These are phyloP conservation scores for Xylariaceae sp. DNA, from an alignment of 2,329 filamentous ascomycete species.

Conservation along the genomic window DNA sequence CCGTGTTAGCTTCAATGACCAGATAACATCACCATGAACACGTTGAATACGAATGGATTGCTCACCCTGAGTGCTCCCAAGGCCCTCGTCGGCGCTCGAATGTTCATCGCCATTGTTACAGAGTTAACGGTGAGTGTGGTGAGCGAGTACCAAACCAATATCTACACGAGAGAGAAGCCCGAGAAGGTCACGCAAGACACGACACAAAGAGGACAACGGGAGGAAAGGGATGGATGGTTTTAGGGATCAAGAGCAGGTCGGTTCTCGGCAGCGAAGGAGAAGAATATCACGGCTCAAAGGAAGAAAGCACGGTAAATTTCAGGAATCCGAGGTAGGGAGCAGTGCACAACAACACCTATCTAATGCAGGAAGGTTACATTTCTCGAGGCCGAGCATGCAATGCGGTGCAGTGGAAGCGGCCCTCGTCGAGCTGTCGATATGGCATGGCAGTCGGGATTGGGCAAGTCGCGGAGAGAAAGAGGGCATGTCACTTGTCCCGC, in stretches of 20 bases:
- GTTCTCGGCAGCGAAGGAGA: neutral
- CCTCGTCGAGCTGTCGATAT: neutral
- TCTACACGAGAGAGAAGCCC: neutral
- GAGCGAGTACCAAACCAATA: neutral
- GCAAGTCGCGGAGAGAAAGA: too few species aligned
- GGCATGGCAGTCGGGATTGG: too few species aligned
- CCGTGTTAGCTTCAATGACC: neutral
- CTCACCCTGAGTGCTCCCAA: conserved; percentile 60
- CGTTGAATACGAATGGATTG: conserved; percentile 5
- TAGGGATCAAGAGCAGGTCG: neutral
- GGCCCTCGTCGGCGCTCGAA: conserved; percentile 57
- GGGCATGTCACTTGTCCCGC: conserved; percentile 13
- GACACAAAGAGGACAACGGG: neutral
- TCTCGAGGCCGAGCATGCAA: neutral
- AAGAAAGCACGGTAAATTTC: too few species aligned
- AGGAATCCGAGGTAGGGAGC: neutral
- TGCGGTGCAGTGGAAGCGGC: neutral
- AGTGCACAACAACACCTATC: neutral
- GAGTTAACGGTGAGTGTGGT: neutral
- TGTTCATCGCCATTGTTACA: conserved; percentile 57
- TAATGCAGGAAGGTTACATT: neutral
- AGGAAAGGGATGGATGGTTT: neutral
- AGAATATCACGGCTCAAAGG: too few species aligned
- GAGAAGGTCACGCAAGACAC: neutral
- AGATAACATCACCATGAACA: neutral